Evolutionary conservation across 345 rosid genomes (phyloP).

Genomic region (Salix purpurea): DNA sequence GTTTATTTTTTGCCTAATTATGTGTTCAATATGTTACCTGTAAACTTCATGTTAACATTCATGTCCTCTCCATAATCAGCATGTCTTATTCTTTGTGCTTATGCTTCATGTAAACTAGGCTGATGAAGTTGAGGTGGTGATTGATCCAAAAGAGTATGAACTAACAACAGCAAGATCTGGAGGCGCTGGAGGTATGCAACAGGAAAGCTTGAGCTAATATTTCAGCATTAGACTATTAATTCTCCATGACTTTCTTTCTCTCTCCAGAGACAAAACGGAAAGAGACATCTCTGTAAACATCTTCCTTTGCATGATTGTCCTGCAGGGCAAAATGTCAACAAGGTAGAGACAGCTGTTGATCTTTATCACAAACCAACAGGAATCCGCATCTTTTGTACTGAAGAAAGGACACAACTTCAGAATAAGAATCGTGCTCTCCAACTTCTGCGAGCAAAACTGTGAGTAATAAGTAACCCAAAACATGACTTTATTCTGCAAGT

Average conservation of each 20-base stretch:
- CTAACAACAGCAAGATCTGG: slow-evolving; percentile 95
- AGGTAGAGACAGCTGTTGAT: slow-evolving; percentile 97
- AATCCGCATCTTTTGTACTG: slow-evolving; percentile 93
- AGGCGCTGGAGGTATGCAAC: slow-evolving; percentile 88
- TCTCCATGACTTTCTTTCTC: background rate
- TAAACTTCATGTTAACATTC: background rate
- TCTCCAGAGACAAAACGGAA: background rate
- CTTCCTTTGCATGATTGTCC: slow-evolving; percentile 13
- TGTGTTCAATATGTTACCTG: too few relatives aligned
- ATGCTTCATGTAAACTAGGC: slow-evolving; percentile 42
- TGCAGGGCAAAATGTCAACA: slow-evolving; percentile 96
- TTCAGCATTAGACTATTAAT: background rate
- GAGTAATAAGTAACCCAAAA: slow-evolving; percentile 14
- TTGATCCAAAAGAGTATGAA: slow-evolving; percentile 92
- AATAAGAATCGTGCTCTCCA: slow-evolving; percentile 80
- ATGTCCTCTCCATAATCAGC: background rate
- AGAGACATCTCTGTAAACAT: background rate
- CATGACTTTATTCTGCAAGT: background rate
- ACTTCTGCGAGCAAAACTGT: slow-evolving; percentile 93
- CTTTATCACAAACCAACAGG: slow-evolving; percentile 91
- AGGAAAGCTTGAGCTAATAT: background rate
- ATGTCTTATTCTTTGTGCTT: background rate
- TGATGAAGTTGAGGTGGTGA: slow-evolving; percentile 93
- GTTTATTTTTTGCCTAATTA: too few relatives aligned
- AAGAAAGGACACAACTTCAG: slow-evolving; percentile 83